Evolutionary conservation across 2,329 filamentous ascomycete genomes (phyloP), one percentile per base, ranked within the genome.

Genomic region (Tolypocladium tropicale): DNA sequence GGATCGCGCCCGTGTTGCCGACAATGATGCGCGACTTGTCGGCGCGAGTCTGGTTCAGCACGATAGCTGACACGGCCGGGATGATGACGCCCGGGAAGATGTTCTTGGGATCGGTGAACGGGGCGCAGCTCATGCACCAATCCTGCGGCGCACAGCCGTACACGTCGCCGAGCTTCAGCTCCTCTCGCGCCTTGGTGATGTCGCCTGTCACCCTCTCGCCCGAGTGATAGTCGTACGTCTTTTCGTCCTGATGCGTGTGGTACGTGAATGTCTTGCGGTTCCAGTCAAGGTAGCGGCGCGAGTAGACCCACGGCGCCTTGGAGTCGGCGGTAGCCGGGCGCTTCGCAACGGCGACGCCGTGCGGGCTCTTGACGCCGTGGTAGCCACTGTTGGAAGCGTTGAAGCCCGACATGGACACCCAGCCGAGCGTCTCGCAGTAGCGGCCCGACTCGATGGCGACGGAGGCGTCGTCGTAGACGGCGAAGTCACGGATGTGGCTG

Each of bases 351-450:
- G 67, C 62, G 16, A 74, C 72, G 23, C 72, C 72, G 41, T 58
- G 62, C 6, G 73, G 71, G 18, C 71, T 70, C 16, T 62, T 53
- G 33, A 65, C 61, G 10, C 73, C 73, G 6, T 59, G 63, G 60
- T 64, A 75, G 51, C 71, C 73, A 64, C 75, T 78, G 54, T 74
- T 76, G 36, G 66, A 68, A 1, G 70, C 72, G 54, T 78, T 66
- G 60, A 87, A 78, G 18, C 84, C 84, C 53, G 76, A 78, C 70
- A 87, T 78, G n/a, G 82, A 79, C 25, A 86, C 66, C 80, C 82
- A 88, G 28, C 84, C 84, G 0, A 87, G 72, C 2, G 84, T 87
- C 70, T 88, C 84, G 64, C 84, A 87, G 68, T 86, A 88, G 54
- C 82, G 76, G 6, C 82, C 83, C 3, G 83, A 81, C 61, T 85